Evolutionary conservation across 257 asterid genomes (phyloP).

Genomic region (Primulina eburnea): DNA sequence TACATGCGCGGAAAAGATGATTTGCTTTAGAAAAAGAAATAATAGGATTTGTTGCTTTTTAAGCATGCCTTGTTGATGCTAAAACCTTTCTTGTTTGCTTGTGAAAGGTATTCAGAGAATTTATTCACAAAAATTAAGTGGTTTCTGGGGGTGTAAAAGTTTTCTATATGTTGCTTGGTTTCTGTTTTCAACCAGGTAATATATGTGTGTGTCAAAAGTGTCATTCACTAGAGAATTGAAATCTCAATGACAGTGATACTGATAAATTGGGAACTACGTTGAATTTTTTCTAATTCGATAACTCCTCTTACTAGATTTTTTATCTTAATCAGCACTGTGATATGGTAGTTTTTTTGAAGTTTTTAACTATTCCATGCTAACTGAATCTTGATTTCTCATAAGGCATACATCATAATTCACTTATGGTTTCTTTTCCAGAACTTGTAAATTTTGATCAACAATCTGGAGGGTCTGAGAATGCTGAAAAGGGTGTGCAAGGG

Average conservation of each 20-base stretch:
- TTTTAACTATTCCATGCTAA: too few relatives aligned
- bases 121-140: too few relatives aligned
- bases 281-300: background rate
- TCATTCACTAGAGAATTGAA: background rate
- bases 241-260: background rate
- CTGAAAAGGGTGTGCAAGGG: slow-evolving; percentile 36
- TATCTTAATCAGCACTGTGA: too few relatives aligned
- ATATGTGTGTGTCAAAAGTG: too few relatives aligned
- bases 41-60: background rate
- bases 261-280: background rate
- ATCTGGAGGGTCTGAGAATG: slow-evolving; percentile 30
- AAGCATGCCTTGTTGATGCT: slow-evolving; percentile 1
- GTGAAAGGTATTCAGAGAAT: background rate
- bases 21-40: too few relatives aligned
- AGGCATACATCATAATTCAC: slow-evolving; percentile 10
- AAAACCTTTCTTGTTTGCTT: background rate
- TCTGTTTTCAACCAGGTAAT: too few relatives aligned
- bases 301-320: too few relatives aligned
- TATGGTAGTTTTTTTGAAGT: too few relatives aligned
- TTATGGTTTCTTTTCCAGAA: slow-evolving; percentile 35
- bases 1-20: too few relatives aligned
- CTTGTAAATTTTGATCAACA: slow-evolving; percentile 36
- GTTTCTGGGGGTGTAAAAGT: too few relatives aligned
- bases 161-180: too few relatives aligned
- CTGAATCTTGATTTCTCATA: background rate